A percentile compares a stretch with the other conserved stretches of the same genome.
These are phyloP conservation scores for Pulveroboletus sp. DNA, from an alignment of 1,284 basidiomycete species.

Conservation along the genomic window DNA sequence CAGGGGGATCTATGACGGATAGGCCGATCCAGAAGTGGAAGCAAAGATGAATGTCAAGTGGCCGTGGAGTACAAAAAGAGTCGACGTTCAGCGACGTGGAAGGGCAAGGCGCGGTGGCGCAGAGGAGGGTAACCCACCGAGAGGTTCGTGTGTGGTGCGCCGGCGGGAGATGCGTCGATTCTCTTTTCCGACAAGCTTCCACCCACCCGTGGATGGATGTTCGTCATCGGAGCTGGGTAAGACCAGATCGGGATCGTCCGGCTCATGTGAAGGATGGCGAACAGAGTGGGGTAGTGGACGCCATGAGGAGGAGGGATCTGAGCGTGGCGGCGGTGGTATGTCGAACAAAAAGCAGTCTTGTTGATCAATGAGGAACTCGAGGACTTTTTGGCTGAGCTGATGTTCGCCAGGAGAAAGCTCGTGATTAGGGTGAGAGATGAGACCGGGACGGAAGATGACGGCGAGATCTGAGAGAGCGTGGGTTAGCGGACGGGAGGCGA, in stretches of 20 bases:
- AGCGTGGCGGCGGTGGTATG: slow-evolving; percentile 61
- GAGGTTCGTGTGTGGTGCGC: slow-evolving; percentile 53
- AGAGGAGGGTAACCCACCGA: slow-evolving; percentile 42
- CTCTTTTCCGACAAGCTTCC: slow-evolving; percentile 45
- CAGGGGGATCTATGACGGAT: slow-evolving; percentile 18
- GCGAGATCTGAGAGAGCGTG: slow-evolving; percentile 66
- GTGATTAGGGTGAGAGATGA: slow-evolving; percentile 86
- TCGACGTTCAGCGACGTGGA: slow-evolving; percentile 30
- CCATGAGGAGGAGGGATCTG: slow-evolving; percentile 33
- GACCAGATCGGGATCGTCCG: slow-evolving; percentile 35
- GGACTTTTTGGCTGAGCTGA: slow-evolving; percentile 81
- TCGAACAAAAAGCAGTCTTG: slow-evolving; percentile 87
- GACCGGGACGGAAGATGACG: slow-evolving; percentile 90
- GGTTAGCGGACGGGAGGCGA: neutral
- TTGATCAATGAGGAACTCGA: slow-evolving; percentile 91
- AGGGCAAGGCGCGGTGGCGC: slow-evolving; percentile 27
- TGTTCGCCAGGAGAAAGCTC: slow-evolving; percentile 82
- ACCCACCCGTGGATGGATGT: slow-evolving; percentile 37
- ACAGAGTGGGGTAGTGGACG: slow-evolving; percentile 17
- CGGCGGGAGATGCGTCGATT: slow-evolving; percentile 45
- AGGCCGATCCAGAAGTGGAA: slow-evolving; percentile 6
- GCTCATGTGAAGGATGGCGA: slow-evolving; percentile 17
- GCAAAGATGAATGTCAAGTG: neutral
- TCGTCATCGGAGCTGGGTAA: slow-evolving; percentile 47
- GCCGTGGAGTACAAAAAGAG: slow-evolving; percentile 8